These are phyloP conservation scores for Ichthyophonus hoferi DNA, from an alignment of 208 protist species.

Conservation along the genomic window DNA sequence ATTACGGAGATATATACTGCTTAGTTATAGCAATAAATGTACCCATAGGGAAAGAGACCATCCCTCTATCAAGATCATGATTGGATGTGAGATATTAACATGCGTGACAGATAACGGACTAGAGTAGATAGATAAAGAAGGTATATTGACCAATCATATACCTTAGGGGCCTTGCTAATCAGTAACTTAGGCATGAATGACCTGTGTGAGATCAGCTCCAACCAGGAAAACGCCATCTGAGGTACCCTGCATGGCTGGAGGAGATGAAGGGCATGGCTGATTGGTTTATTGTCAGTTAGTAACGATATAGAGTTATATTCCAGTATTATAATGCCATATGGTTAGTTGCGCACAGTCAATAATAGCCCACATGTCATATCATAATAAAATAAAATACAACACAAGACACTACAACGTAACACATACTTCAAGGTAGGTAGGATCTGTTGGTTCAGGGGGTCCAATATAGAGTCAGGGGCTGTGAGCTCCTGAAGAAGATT, in stretches of 20 bases:
- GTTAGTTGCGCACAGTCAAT: background rate
- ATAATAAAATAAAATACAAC: too few species aligned
- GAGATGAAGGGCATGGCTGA: constrained; percentile 76
- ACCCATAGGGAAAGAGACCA: too few species aligned
- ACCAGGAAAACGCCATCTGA: constrained; percentile 96
- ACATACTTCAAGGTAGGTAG: constrained; percentile 58
- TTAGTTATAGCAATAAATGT: too few species aligned
- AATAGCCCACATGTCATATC: background rate
- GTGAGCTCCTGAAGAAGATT: constrained; percentile 79
- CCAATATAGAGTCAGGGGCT: constrained; percentile 46
- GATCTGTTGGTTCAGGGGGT: constrained; percentile 51
- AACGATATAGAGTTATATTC: too few species aligned
- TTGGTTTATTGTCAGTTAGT: too few species aligned
- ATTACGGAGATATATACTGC: too few species aligned
- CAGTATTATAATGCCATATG: too few species aligned
- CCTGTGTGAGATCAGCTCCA: constrained; percentile 93
- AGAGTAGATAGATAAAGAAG: too few species aligned
- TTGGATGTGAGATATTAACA: too few species aligned
- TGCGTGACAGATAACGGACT: too few species aligned
- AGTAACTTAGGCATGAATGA: constrained; percentile 93
- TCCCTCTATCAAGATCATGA: too few species aligned
- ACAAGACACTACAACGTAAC: too few species aligned
- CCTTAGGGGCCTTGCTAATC: constrained; percentile 48
- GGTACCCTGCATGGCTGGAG: constrained; percentile 81
- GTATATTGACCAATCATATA: background rate